Base-by-base conservation (phyloP, 2,329 filamentous ascomycete species). In the Massarina eburnea region DNA sequence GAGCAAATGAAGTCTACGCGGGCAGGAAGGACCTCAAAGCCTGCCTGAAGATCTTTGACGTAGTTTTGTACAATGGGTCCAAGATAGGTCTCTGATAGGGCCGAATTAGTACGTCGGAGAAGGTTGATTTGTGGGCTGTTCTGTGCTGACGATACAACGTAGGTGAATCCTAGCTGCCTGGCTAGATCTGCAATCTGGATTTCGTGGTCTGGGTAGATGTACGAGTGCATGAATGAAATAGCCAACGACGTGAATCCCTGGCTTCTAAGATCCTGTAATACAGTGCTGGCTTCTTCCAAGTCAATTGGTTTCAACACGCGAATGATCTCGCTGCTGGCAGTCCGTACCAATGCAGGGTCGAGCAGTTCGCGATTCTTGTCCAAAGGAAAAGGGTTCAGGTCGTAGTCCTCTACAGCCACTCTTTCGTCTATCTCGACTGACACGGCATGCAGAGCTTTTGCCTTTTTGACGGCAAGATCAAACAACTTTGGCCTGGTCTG, bases 1-100 rank as follows among this genome's bases (percentile, higher is more conserved):
- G 85, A 89, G 67, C 94, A 89, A 89, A 95, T 95, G 54, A 95
- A 95, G 64, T 95, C 89, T 69, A 89, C 95, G 49, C 89, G 77
- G 4, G 88, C 86, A 3, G 84, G 85, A 56, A 78, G 84, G 5
- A 73, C 65, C 86, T 45, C 38, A n/a, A 42, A 34, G 6, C 38
- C 26, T 15, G 24, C 20, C 7, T 30, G 22, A 33, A 45, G 86
- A 9, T 89, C 88, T 43, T 81, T 79, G 55, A 95, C 77, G 59
- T 90, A 90, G 62, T 84, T 85, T 59, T 83, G 83, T 58, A 89
- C 89, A 2, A 84, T 82, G 0, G 86, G 86, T 0, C 85, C 89
- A 8, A 90, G 75, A 63, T 89, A 90, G 1, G 86, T 86, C 67
- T 89, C 86, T 2, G 85, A 85, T 52, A 83, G 87, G 2, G 86